phyloP scores from a whole-genome alignment of 768 basidiomycete genomes.

The Boletus rufocinnamomeus region DNA sequence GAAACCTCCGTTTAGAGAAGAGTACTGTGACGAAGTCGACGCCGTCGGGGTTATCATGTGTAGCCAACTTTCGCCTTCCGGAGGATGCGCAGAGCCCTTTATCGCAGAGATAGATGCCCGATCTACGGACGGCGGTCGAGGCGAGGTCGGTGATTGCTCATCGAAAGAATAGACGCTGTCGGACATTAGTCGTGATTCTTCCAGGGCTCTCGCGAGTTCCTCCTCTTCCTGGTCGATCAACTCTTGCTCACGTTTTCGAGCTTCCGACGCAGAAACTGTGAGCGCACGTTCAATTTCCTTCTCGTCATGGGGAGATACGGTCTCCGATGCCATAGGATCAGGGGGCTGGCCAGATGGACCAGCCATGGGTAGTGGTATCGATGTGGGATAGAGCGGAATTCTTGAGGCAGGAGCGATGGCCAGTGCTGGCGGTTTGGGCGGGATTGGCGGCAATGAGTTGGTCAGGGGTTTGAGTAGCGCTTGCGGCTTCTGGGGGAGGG shows the following conservation, averaged over 20 bases:
- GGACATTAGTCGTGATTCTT: slow-evolving; percentile 46
- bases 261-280: slow-evolving; percentile 47
- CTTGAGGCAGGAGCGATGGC: slow-evolving; percentile 21
- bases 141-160: slow-evolving; percentile 5
- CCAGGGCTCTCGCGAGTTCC: slow-evolving; percentile 63
- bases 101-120: slow-evolving; percentile 20
- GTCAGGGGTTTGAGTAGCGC: slow-evolving; percentile 34
- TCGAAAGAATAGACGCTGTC: slow-evolving; percentile 13
- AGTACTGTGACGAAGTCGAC: slow-evolving; percentile 24
- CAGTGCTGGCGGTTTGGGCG: slow-evolving; percentile 39
- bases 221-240: slow-evolving; percentile 53
- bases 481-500: slow-evolving; percentile 34
- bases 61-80: slow-evolving; percentile 35
- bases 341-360: slow-evolving; percentile 9
- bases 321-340: slow-evolving; percentile 4
- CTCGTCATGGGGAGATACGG: slow-evolving; percentile 38
- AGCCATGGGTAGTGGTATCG: slow-evolving; percentile 26
- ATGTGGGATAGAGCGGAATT: slow-evolving; percentile 37
- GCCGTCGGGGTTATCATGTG: slow-evolving; percentile 31
- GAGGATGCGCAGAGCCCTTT: slow-evolving; percentile 18
- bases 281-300: slow-evolving; percentile 51
- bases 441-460: slow-evolving; percentile 39
- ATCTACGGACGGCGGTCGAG: slow-evolving; percentile 12
- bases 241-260: slow-evolving; percentile 29
- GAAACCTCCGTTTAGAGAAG: slow-evolving; percentile 26